Base-by-base conservation (phyloP, 257 asterid genomes). In the Fraxinus anomala region DNA sequence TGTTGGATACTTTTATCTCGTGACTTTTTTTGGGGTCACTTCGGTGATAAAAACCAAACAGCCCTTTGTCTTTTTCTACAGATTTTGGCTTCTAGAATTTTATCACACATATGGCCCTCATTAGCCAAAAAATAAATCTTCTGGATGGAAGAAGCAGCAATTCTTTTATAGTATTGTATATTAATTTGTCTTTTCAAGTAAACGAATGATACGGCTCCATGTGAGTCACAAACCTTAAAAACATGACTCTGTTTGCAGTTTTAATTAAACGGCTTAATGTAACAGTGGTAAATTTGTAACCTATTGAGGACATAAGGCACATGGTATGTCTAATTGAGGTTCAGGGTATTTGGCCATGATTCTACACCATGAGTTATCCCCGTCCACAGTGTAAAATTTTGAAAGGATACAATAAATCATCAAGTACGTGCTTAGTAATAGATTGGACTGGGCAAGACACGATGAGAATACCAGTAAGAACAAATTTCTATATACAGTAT, bases 301-400 rank as follows among this genome's bases (percentile, higher is more conserved):
- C 51, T 61, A n/a, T 23, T 4, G 80, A 76, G 73, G 59, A 77
- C 51, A 63, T 71, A 74, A 39, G 65, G 68, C 84, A 81, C 81
- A 65, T 76, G 84, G 59, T 23, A 49, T 65, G 76, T 37, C 34
- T 34, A 24, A 44, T 23, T 73, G 26, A 9, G 54, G 69, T 42
- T 69, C 36, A 39, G 39, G 21, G 44, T 19, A 76, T 37, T 75
- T 70, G 44, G 34, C 47, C 23, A 8, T 33, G 71, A 13, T 77
- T 70, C 39, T 37, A 49, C 23, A 16, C 23, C 19, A 49, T 19
- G 24, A 56, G 66, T n/a, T 19, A n/a, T 19, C 10, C 23, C 12
- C 7, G 66, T 1, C 44, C 44, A 14, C 63, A 51, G 63, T 17
- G 63, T 5, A 54, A 54, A 19, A 54, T 16, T 17, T 4, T 19